Evolutionary conservation across 495 filamentous ascomycete species (phyloP).

Genomic region (Talaromyces nanjingensis): DNA sequence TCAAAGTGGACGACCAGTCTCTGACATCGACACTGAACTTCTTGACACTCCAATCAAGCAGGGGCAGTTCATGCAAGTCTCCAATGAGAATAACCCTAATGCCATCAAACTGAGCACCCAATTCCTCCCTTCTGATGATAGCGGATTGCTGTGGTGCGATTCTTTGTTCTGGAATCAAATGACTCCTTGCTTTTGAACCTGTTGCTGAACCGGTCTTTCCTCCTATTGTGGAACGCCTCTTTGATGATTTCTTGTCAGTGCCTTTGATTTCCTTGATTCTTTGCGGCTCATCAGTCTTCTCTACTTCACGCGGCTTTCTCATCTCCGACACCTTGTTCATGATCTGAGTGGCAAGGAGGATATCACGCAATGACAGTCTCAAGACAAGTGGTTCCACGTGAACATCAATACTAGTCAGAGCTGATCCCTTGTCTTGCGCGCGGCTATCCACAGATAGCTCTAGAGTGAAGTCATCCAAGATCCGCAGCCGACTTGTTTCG

Average conservation of each 20-base stretch:
- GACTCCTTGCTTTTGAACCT: conserved; percentile 23
- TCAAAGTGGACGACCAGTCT: conserved; percentile 86
- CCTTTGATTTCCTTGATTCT: conserved; percentile 63
- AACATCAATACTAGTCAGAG: conserved; percentile 70
- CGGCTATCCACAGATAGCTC: conserved; percentile 81
- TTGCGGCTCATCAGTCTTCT: conserved; percentile 47
- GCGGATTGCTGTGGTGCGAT: conserved; percentile 36
- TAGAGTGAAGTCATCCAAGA: conserved; percentile 91
- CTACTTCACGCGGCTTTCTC: conserved; percentile 38
- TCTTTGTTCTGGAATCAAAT: conserved; percentile 18
- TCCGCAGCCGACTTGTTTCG: conserved; percentile 75
- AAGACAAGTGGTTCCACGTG: conserved; percentile 92
- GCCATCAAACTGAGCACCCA: conserved; percentile 79
- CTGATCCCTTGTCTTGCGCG: conserved; percentile 55
- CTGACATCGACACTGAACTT: conserved; percentile 74
- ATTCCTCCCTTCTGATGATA: conserved; percentile 70
- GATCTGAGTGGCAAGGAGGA: conserved; percentile 88
- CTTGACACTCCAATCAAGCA: conserved; percentile 91
- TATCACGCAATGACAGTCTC: conserved; percentile 85
- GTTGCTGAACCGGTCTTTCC: not conserved
- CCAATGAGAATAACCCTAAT: conserved; percentile 90
- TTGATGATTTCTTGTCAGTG: conserved; percentile 37
- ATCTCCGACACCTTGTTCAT: conserved; percentile 88
- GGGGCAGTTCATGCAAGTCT: conserved; percentile 87
- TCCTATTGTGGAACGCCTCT: conserved; percentile 42